These are phyloP conservation scores for Bryoerythrophyllum caledonicum DNA, from an alignment of 225 moss, liverwort and hornwort species.

Conservation along the genomic window DNA sequence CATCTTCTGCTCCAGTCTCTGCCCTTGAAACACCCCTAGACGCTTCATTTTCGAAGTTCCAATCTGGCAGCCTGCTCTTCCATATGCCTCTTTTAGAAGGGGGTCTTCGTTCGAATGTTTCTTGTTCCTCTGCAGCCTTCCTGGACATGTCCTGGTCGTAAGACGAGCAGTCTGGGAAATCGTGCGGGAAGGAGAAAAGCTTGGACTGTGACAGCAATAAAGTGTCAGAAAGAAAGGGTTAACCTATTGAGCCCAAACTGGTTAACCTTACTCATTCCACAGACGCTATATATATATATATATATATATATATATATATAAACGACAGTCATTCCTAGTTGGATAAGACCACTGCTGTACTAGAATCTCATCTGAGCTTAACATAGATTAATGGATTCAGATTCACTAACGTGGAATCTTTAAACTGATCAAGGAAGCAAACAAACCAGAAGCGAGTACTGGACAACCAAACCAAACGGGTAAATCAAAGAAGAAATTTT, in stretches of 20 bases:
- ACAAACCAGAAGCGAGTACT: constrained; percentile 5
- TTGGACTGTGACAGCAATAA: constrained; percentile 64
- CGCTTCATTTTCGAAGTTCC: constrained; percentile 33
- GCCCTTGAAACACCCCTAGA: constrained; percentile 14
- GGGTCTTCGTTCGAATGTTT: constrained; percentile 51
- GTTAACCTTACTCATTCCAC: not conserved
- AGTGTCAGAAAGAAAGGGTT: constrained; percentile 15
- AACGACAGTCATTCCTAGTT: not conserved
- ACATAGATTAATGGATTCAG: not conserved
- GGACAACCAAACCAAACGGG: not conserved
- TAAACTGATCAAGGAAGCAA: constrained; percentile 11
- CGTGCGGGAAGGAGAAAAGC: constrained; percentile 76
- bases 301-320: not conserved
- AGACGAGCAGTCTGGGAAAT: constrained; percentile 86
- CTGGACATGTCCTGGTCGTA: constrained; percentile 53
- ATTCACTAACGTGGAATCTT: constrained; percentile 7
- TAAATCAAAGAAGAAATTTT: not conserved
- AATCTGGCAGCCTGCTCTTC: constrained; percentile 30
- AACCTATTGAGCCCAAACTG: no score
- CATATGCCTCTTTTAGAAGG: constrained; percentile 64
- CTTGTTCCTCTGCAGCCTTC: constrained; percentile 45
- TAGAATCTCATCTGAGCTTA: not conserved
- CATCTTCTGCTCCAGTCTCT: constrained; percentile 23
- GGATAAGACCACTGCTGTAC: not conserved
- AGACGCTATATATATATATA: no score